A percentile compares a stretch with the other conserved stretches of the same genome.
Conservation (phyloP, 352 stramenopile species). For the Pythium aphanidermatum region DNA sequence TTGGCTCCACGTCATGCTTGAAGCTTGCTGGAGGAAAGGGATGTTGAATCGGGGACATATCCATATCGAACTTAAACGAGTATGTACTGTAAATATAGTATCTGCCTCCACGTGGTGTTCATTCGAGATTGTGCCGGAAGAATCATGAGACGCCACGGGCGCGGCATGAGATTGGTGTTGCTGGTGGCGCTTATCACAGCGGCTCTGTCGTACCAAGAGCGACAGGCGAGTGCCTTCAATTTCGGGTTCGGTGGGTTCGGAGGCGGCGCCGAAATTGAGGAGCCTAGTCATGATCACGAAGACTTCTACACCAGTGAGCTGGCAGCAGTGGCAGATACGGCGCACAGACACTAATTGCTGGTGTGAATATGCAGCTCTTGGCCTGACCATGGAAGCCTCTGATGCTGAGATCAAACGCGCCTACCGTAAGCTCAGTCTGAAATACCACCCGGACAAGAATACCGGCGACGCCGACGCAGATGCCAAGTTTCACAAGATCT, state of each 20-base stretch:
- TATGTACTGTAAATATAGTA: too few species aligned
- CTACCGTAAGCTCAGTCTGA: slow-evolving; percentile 93
- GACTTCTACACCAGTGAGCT: slow-evolving; percentile 61
- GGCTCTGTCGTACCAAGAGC: slow-evolving; percentile 5
- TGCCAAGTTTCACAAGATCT: slow-evolving; percentile 88
- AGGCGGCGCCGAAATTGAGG: slow-evolving; percentile 39
- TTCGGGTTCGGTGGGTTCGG: slow-evolving; percentile 47
- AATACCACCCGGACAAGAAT: slow-evolving; percentile 95
- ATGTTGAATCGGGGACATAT: too few species aligned
- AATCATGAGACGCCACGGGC: slow-evolving; percentile 11
- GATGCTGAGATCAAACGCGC: slow-evolving; percentile 94
- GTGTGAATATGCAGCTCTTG: slow-evolving; percentile 34
- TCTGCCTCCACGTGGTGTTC: too few species aligned
- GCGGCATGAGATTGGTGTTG: slow-evolving; percentile 15
- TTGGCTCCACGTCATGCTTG: slow-evolving; percentile 40
- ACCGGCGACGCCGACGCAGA: slow-evolving; percentile 71
- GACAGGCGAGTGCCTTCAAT: slow-evolving; percentile 23
- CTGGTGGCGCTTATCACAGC: slow-evolving; percentile 28
- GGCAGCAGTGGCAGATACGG: too few species aligned
- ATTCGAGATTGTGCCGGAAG: too few species aligned
- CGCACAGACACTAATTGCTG: neutral
- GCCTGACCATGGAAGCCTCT: slow-evolving; percentile 71
- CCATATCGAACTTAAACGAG: too few species aligned
- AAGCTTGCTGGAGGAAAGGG: slow-evolving; percentile 36
- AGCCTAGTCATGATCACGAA: slow-evolving; percentile 49